Evolutionary conservation across 176 grass and related monocot species (phyloP).

Genomic region (Raddia guianensis): DNA sequence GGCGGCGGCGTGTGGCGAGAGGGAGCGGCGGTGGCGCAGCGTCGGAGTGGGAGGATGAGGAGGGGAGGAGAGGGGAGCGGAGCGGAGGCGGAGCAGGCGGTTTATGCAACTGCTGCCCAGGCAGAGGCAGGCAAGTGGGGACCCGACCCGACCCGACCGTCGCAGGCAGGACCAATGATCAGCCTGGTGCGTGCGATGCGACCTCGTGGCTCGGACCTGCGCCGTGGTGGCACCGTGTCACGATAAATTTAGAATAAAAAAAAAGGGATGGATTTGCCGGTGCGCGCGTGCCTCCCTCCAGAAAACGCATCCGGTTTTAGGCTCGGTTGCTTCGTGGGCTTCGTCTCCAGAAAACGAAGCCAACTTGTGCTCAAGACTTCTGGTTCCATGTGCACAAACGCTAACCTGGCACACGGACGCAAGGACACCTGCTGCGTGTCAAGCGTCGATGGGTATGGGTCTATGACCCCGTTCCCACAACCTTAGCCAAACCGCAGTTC

Average conservation of each 20-base stretch:
- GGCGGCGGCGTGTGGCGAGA: neutral
- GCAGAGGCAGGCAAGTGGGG: neutral
- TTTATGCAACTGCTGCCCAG: neutral
- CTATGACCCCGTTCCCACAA: too few species aligned
- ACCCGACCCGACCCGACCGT: neutral
- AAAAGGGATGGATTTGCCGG: neutral
- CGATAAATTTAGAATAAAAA: too few species aligned
- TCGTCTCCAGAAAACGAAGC: neutral
- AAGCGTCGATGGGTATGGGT: too few species aligned
- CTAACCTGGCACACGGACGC: too few species aligned
- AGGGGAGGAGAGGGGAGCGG: neutral
- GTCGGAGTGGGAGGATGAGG: neutral
- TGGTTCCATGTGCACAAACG: too few species aligned
- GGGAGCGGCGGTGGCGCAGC: neutral
- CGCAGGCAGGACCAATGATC: slow-evolving; percentile 20
- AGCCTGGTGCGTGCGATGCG: neutral
- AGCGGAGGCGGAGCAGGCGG: neutral
- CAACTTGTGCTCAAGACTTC: neutral
- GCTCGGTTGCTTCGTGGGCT: neutral
- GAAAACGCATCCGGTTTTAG: neutral
- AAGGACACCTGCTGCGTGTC: too few species aligned
- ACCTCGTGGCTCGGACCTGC: neutral
- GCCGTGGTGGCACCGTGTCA: neutral
- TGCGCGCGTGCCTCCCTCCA: slow-evolving; percentile 25
- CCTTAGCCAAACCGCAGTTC: neutral